Evolutionary conservation across 805 yeast species (phyloP), one percentile per base, ranked within the genome.

Genomic region (Metschnikowia amazonensis): DNA sequence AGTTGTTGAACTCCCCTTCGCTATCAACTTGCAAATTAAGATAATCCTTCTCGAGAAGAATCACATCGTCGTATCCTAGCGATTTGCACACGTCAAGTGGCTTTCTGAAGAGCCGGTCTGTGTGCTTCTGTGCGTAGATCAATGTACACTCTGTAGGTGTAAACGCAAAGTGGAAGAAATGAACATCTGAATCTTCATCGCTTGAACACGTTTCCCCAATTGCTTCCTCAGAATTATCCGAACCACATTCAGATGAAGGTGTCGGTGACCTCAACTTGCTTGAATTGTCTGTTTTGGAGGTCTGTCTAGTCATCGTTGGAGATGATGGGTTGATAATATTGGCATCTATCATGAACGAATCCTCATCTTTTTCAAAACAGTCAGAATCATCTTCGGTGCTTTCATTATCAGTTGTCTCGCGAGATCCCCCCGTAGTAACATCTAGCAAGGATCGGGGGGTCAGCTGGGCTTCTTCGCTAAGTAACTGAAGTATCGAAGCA

Each of bases 121-220:
- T 68, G n/a, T 70, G 48, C 5, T 53, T 51, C 1, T 66, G 59
- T 1, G 80, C 66, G 48, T 81, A 77, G 51, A 82, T 81, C 5
- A 82, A 63, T 0, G 86, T 80, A 49, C 83, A 76, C 55, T 82
- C 87, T n/a, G 66, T 60, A 0, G 84, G 83, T 0, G 85, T 79
- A 54, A 78, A 76, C 2, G 85, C 82, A 29, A 82, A 67, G 56
- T 80, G 85, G 55, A 80, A 76, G 57, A 82, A 81, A 28, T 36
- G 40, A 5, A 21, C 25, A 9, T 28, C 33, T 33, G 20, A 6
- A 5, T 37, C 33, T 7, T 37, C 41, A n/a, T 20, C 33, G 9
- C 13, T 28, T 16, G 17, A 6, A 23, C n/a, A 9, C 10, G 20
- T 5, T 4, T 4, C 17, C 10, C 24, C 27, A 5, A 13, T 13